Evolutionary conservation across 2,329 filamentous ascomycete genomes (phyloP).

Genomic region (Ascochyta lentis): DNA sequence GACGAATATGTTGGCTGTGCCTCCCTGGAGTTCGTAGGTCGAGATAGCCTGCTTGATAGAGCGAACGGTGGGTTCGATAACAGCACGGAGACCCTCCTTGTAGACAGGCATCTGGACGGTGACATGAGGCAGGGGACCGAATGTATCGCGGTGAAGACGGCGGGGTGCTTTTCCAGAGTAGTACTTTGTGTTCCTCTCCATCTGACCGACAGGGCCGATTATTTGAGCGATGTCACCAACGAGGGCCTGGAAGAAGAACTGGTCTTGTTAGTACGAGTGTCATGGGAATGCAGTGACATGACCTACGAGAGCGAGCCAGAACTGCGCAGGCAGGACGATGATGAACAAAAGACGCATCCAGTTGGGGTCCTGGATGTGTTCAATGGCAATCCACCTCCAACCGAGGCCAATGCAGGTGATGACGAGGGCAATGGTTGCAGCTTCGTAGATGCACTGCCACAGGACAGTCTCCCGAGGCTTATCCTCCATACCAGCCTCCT

Average conservation of each 20-base stretch:
- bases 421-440: slow-evolving; percentile 60
- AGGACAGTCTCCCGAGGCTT: slow-evolving; percentile 60
- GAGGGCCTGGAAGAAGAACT: slow-evolving; percentile 44
- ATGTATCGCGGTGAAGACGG: slow-evolving; percentile 59
- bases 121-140: slow-evolving; percentile 70
- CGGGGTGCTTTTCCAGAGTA: slow-evolving; percentile 68
- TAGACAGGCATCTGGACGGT: slow-evolving; percentile 85
- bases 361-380: slow-evolving; percentile 61
- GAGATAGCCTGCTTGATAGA: slow-evolving; percentile 73
- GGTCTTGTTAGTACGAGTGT: slow-evolving; percentile 3
- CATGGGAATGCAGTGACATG: neutral
- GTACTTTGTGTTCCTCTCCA: slow-evolving; percentile 79
- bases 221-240: slow-evolving; percentile 57
- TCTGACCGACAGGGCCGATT: slow-evolving; percentile 76
- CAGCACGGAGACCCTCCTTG: slow-evolving; percentile 78
- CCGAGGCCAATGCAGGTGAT: slow-evolving; percentile 63
- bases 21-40: slow-evolving; percentile 63
- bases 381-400: slow-evolving; percentile 61
- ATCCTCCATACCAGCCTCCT: slow-evolving; percentile 6
- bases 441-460: slow-evolving; percentile 62
- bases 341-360: slow-evolving; percentile 64
- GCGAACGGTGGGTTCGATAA: slow-evolving; percentile 78
- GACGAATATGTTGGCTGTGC: slow-evolving; percentile 70
- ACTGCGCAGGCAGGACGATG: slow-evolving; percentile 59
- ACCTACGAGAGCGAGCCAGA: slow-evolving; percentile 64